Conservation (phyloP, 225 moss, liverwort and hornwort genomes). For the Polytrichum commune region DNA sequence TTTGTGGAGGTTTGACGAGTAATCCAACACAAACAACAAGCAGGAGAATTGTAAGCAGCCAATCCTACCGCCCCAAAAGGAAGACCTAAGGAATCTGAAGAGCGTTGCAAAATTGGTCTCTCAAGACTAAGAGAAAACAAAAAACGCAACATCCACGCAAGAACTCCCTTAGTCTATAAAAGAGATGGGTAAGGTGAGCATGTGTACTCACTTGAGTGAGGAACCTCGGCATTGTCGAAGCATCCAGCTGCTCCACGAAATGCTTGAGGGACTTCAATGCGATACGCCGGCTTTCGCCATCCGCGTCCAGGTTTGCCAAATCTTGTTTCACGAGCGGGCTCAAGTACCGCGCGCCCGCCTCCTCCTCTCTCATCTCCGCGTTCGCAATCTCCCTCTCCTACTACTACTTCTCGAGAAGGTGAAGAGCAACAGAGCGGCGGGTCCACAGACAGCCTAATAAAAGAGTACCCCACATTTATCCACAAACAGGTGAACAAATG, state of each 20-base stretch:
- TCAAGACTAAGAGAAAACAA: background rate
- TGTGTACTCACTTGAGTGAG: constrained; percentile 55
- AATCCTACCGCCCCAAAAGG: background rate
- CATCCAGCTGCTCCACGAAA: constrained; percentile 71
- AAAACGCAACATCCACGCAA: no score
- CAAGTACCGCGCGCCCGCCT: constrained; percentile 45
- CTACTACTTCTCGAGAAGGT: background rate
- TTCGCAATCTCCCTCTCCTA: background rate
- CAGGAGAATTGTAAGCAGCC: no score
- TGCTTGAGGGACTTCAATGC: constrained; percentile 72
- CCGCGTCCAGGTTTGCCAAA: constrained; percentile 61
- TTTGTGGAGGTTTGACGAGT: no score
- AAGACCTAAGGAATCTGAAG: background rate
- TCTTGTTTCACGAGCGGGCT: constrained; percentile 76
- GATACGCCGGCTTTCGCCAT: constrained; percentile 69
- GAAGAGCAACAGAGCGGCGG: no score
- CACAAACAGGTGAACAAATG: no score
- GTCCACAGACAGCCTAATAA: no score
- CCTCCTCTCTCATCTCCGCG: constrained; percentile 73
- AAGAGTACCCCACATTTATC: no score
- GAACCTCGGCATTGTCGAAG: constrained; percentile 71
- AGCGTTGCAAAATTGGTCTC: background rate
- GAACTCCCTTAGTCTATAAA: no score
- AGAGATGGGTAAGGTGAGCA: background rate
- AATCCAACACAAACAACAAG: no score